Evolutionary conservation across 2,329 filamentous ascomycete genomes (phyloP), one percentile per base, ranked within the genome.

Genomic region (Ascochyta pisi): DNA sequence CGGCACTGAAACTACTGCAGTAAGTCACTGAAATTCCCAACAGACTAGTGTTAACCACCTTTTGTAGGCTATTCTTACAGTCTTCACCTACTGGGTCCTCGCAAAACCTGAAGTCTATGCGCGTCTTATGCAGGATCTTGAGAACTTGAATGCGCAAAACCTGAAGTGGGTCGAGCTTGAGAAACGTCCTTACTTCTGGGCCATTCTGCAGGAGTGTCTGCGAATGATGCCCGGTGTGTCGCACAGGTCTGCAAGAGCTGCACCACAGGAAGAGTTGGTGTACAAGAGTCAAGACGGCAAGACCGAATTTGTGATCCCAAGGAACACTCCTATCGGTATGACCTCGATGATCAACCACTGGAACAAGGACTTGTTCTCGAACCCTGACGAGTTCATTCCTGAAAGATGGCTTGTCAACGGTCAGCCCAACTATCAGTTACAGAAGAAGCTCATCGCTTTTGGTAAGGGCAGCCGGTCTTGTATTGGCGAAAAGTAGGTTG

Each of bases 31-130:
- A 24, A 27, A 9, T 27, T 27, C 26, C 26, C 6, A 9, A 19
- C 19, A 19, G 5, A 6, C 1, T 23, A 16, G 10, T 31, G 23
- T 33, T 40, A 9, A 46, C 15, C 9, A 27, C 39, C 3, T 22
- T 15, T 12, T 37, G 12, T 57, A 59, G 67, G 70, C 48, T 43
- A 68, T 68, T n/a, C 66, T 76, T 10, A 64, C 73, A 4, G 64
- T 69, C 15, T 67, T 69, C 46, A 62, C 70, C 6, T 75, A 71
- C 59, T 67, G 71, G 66, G 58, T 79, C 2, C 71, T 73, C 13
- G 68, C 65, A 38, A 72, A 68, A 26, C 70, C 64, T 31, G 39
- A 58, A 26, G 33, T 68, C 16, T 63, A 66, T 35, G 42, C 54
- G 4, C 60, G 62, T 22, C 58, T 73, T 15, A 60, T 58, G 57